These are phyloP conservation scores for Aspergillus bertholletiae DNA, from an alignment of 495 filamentous ascomycete genomes.

Conservation along the genomic window DNA sequence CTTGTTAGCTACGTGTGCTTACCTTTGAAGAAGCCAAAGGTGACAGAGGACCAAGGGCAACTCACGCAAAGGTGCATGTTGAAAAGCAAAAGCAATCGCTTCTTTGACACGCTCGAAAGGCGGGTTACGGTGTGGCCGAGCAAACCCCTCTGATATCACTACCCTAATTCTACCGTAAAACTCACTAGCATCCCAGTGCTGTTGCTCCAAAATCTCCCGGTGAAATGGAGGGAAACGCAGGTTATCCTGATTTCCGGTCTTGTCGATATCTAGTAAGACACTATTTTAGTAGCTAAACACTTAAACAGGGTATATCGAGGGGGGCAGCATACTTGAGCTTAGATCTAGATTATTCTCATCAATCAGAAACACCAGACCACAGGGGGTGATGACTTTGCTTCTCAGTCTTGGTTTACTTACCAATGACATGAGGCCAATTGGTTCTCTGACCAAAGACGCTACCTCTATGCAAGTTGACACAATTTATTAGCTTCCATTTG, in stretches of 20 bases:
- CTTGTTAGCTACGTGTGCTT: conserved; percentile 13
- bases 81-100: conserved; percentile 76
- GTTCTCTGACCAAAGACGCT: conserved; percentile 52
- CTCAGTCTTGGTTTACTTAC: conserved; percentile 22
- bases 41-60: neutral
- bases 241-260: conserved; percentile 54
- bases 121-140: conserved; percentile 36
- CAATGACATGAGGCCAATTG: conserved; percentile 60
- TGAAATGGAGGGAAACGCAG: conserved; percentile 76
- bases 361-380: neutral
- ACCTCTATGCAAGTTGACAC: conserved; percentile 28
- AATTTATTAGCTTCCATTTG: neutral
- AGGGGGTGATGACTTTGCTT: neutral
- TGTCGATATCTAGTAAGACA: conserved; percentile 52
- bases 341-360: conserved; percentile 9
- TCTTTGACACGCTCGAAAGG: conserved; percentile 72
- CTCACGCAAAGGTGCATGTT: conserved; percentile 78
- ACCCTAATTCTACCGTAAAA: conserved; percentile 70
- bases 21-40: neutral
- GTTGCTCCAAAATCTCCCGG: conserved; percentile 64
- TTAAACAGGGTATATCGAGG: neutral
- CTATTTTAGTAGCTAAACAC: neutral
- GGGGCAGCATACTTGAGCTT: conserved; percentile 11
- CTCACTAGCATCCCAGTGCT: conserved; percentile 70
- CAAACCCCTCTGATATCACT: conserved; percentile 73